phyloP scores from a whole-genome alignment of 164 flowering plant genomes.

The Vitis labrusca region DNA sequence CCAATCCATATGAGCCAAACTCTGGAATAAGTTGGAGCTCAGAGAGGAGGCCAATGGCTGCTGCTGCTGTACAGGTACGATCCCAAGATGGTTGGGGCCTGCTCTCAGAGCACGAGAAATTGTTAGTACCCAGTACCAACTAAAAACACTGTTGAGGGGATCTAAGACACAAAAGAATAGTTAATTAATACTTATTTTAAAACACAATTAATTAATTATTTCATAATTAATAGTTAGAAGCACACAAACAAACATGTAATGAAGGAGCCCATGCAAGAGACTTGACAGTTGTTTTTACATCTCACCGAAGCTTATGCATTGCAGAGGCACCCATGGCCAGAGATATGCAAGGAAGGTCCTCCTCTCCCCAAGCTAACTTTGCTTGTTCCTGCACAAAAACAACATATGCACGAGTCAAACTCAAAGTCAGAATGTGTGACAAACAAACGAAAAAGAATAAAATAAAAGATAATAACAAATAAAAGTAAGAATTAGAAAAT shows the following conservation, averaged over 20 bases:
- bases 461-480: no score
- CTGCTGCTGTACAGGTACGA: conserved; percentile 95
- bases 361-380: conserved; percentile 65
- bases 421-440: no score
- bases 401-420: neutral
- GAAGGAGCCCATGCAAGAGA: neutral
- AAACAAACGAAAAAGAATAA: no score
- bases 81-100: conserved; percentile 99
- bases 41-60: conserved; percentile 70
- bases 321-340: conserved; percentile 65
- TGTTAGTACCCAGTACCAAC: neutral
- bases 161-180: neutral
- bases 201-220: no score
- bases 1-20: conserved; percentile 47
- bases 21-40: conserved; percentile 64
- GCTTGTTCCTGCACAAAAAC: conserved; percentile 55
- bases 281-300: neutral
- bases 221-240: no score
- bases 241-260: neutral
- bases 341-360: conserved; percentile 71
- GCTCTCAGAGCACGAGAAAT: neutral
- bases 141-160: neutral
- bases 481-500: no score
- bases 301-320: conserved; percentile 91
- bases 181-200: no score